Evolutionary conservation across 352 stramenopile species (phyloP), one percentile per base, ranked within the genome.

Genomic region (Pythium volutum): DNA sequence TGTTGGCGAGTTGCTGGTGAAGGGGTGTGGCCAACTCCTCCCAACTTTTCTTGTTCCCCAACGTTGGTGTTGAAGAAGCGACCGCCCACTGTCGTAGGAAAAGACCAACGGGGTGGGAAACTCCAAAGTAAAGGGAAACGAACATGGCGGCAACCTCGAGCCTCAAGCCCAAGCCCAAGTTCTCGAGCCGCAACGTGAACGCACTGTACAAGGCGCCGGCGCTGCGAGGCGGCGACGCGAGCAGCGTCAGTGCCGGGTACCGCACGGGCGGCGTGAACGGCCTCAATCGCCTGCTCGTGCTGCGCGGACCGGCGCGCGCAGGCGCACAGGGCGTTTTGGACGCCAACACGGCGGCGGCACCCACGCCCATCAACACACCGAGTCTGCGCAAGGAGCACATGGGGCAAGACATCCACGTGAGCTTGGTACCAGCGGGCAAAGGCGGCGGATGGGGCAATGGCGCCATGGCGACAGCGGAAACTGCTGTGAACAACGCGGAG

Each of bases 291-390:
- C 81, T 88, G 77, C 65, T 88, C 34, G 77, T 90, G 56, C 66
- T 91, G 45, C 71, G 73, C 15, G 51, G 41, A 2, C 48, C 55
- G 5, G 55, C 48, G 25, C 53, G 49, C 33, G n/a, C n/a, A 31
- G 63, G 64, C 14, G 22, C 60, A 4, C 34, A 64, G 31, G 31
- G 27, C 0, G 33, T 52, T 0, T 33, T 55, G 20, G 59, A 58
- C 18, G 52, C 55, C 16, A 62, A 66, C 20, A 18, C 62, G 14
- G 66, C 71, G n/a, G 58, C 74, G 0, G 66, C 77, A 26, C 82
- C 82, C 20, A 71, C 80, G n/a, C 82, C 84, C 2, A 79, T 92
- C 62, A 93, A 93, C 68, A 91, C 84, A 26, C 79, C 79, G 15
- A 93, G 82, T 66, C 60, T 91, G 18, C 84, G 83, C 50, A 77